Evolutionary conservation across 345 rosid genomes (phyloP).

Genomic region (Eucalyptus urophylla): DNA sequence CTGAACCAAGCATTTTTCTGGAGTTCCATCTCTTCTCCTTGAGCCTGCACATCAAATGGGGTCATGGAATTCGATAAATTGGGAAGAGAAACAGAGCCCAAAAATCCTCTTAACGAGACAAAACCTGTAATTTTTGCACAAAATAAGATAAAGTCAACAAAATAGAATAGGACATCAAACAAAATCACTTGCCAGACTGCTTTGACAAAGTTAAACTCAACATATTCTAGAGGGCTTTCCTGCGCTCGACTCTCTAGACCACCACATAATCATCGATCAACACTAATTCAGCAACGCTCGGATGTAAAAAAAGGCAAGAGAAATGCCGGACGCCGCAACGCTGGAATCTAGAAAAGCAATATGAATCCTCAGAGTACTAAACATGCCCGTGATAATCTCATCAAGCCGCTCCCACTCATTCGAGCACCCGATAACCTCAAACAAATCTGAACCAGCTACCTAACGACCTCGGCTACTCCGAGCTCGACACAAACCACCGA

Average conservation of each 20-base stretch:
- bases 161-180: background rate
- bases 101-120: background rate
- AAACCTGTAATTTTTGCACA: background rate
- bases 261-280: background rate
- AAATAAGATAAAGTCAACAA: background rate
- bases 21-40: conserved; percentile 67
- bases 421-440: background rate
- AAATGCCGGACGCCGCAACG: background rate
- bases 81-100: background rate
- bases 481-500: background rate
- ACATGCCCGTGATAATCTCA: background rate
- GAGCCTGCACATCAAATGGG: conserved; percentile 20
- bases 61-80: background rate
- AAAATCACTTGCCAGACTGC: background rate
- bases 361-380: background rate
- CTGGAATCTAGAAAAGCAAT: background rate
- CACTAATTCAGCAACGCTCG: background rate
- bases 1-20: conserved; percentile 41
- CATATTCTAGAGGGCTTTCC: background rate
- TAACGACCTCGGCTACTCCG: background rate
- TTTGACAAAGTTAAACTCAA: background rate
- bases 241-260: background rate
- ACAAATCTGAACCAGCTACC: background rate
- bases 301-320: background rate
- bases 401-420: background rate